Base-by-base conservation (phyloP, 352 stramenopile species). In the Phytophthora ramorum region DNA sequence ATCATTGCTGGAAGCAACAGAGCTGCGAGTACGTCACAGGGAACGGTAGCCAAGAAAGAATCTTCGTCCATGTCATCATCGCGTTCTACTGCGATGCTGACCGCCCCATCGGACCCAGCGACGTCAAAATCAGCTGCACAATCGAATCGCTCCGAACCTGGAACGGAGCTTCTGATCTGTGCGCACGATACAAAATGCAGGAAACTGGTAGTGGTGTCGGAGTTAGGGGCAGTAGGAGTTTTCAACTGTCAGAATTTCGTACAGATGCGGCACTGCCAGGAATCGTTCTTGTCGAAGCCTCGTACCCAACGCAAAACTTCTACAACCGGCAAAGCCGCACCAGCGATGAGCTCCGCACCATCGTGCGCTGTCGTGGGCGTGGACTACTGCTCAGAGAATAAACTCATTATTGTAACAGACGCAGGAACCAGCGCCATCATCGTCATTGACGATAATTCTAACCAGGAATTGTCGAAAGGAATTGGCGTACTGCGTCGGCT, bases 241-340 rank as follows among this genome's bases (percentile, higher is more conserved):
- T 92, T 87, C 65, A 92, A 93, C 41, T 79, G 79, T 43, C 79
- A 86, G 14, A 92, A 92, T 51, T 81, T 93, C 17, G 76, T 91
- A n/a, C 77, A 79, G 20, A 89, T 93, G 74, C 75, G 85, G 9
- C 71, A 81, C 17, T 92, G 81, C 32, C 66, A 76, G n/a, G 80
- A 91, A 34, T 64, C 66, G 13, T 90, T 77, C 84, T 6, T 72
- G 22, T 61, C 56, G 0, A 63, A 55, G 53, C 0, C 54, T 10
- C 37, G 53, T 4, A 37, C 28, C 2, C 49, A 35, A 30, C 46
- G 35, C 0, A 28, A 16, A 51, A 43, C 17, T 24, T 60, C 49
- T 14, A 37, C 26, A 28, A n/a, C 24, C 3, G 26, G 34, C 20
- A 65, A 58, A 41, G 32, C 52, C 51, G 1, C 34, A 8, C 61